phyloP scores from a whole-genome alignment of 805 yeast genomes.

The Komagataella mondaviorum region DNA sequence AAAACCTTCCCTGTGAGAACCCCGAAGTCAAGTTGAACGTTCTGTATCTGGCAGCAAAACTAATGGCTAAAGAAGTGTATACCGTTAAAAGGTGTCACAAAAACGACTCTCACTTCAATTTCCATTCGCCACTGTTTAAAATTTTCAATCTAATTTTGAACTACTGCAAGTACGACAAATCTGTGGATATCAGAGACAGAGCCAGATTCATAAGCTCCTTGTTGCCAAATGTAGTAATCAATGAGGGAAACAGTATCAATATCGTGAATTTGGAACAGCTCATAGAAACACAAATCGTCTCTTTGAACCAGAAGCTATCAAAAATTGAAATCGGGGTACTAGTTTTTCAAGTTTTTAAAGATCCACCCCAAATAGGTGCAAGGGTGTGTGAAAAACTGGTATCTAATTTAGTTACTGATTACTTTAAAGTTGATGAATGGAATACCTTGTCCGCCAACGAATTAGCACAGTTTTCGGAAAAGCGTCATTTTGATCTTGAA shows the following conservation, averaged over 20 bases:
- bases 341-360: slow-evolving; percentile 15
- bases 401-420: background rate
- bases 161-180: slow-evolving; percentile 59
- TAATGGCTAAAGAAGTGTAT: slow-evolving; percentile 43
- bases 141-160: slow-evolving; percentile 51
- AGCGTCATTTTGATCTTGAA: slow-evolving; percentile 19
- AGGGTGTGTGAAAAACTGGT: background rate
- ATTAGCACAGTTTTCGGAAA: slow-evolving; percentile 12
- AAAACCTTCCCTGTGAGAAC: slow-evolving; percentile 37
- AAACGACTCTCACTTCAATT: slow-evolving; percentile 13
- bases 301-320: slow-evolving; percentile 7
- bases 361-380: slow-evolving; percentile 9
- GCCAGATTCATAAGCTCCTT: slow-evolving; percentile 63
- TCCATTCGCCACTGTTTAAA: slow-evolving; percentile 24
- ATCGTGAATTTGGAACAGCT: slow-evolving; percentile 8
- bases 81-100: slow-evolving; percentile 11
- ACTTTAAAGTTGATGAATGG: background rate
- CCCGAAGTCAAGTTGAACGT: slow-evolving; percentile 57
- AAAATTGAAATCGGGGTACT: slow-evolving; percentile 16
- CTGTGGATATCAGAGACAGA: slow-evolving; percentile 71
- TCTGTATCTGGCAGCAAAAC: slow-evolving; percentile 61
- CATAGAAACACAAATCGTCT: background rate
- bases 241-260: slow-evolving; percentile 16
- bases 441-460: background rate
- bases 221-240: slow-evolving; percentile 24